Base-by-base conservation (phyloP, 225 moss, liverwort and hornwort species). In the Ulota crispa region DNA sequence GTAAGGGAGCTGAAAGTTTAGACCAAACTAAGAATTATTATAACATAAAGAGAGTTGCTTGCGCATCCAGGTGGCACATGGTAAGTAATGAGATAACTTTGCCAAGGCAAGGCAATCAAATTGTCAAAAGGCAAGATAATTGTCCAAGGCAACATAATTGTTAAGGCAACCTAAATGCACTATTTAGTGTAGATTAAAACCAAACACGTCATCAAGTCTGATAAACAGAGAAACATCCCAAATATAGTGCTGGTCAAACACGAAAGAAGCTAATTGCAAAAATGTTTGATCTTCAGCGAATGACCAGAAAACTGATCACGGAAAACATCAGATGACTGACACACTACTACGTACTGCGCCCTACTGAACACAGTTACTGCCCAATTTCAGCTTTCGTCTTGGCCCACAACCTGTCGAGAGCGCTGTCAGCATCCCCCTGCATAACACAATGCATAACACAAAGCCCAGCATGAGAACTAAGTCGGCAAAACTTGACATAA, bases 351-450 rank as follows among this genome's bases (percentile, higher is more conserved):
- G 42, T 23, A 31, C 56, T 56, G 41, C 15, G 42, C 31, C 30
- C 59, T 43, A 69, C 57, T 23, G 59, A 41, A 68, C 2, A 59
- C n/a, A 57, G 23, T 43, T 43, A 79, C 79, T 69, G 79, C 31
- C 69, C 69, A 79, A 79, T 41, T 31, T 79, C 79, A 79, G 69
- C 79, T 79, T 69, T 79, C 42, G 57, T 69, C 31, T 69, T 79
- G 69, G 79, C 30, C 79, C 69, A 79, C 69, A 79, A 55, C 59
- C 79, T 79, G 16, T 79, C 69, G n/a, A 79, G 79, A n/a, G 79
- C 59, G 79, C 79, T 79, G 43, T 79, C 79, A 59, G 69, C 68
- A 59, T 79, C 79, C 14, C 79, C 79, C 79, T 79, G 59, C 59
- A 79, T 16, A 15, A 6, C n/a, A 59, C 68, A 69, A 14, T 79